Conservation (phyloP, 257 asterid genomes). For the Ilex aquifolium region DNA sequence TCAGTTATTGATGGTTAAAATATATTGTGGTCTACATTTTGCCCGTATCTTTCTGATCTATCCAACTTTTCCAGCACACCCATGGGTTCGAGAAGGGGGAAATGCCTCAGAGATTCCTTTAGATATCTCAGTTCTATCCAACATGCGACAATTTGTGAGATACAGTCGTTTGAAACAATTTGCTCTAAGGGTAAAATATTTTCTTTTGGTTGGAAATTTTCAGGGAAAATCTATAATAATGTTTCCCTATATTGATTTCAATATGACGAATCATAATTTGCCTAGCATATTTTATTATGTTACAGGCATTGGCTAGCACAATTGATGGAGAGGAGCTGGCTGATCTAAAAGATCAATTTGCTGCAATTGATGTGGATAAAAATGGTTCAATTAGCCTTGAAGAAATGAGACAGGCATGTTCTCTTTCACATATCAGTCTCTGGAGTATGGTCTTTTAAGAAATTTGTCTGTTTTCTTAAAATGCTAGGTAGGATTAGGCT, state of each 20-base stretch:
- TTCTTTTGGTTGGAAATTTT: conserved; percentile 5
- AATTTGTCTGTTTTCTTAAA: too few species aligned
- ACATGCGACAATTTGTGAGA: conserved; percentile 91
- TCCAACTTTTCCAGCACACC: conserved; percentile 64
- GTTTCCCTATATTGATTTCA: neutral
- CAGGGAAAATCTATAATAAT: neutral
- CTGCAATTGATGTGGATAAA: conserved; percentile 94
- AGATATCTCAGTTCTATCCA: conserved; percentile 82
- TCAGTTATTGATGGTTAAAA: too few species aligned
- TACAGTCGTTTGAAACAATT: conserved; percentile 91
- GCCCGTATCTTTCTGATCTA: conserved; percentile 9
- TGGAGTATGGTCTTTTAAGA: too few species aligned
- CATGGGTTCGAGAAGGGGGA: conserved; percentile 99
- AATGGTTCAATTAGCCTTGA: conserved; percentile 93
- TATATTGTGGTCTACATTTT: neutral
- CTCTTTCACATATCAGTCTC: neutral
- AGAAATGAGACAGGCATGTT: conserved; percentile 93
- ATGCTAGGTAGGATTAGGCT: too few species aligned
- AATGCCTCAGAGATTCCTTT: conserved; percentile 97
- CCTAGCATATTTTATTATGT: conserved; percentile 6
- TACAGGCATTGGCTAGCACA: conserved; percentile 92
- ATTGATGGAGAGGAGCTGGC: conserved; percentile 86
- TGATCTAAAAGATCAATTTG: conserved; percentile 86
- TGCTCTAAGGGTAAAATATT: conserved; percentile 76
- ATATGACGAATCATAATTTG: neutral